Conservation (phyloP, 768 basidiomycete species). For the Tricholoma bakamatsutake region DNA sequence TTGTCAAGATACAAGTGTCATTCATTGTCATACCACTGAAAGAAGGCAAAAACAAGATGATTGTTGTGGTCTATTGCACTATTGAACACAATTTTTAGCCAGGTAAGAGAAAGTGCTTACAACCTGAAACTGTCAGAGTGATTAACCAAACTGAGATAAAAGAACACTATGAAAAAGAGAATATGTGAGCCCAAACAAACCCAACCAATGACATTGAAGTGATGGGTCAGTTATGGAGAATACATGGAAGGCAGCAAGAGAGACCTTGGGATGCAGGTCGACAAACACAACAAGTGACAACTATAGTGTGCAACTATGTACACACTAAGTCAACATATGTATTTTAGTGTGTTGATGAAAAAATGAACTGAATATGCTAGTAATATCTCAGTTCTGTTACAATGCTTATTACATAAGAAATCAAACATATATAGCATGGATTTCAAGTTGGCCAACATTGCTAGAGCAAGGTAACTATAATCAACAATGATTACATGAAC, state of each 20-base stretch:
- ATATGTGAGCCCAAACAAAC: not conserved
- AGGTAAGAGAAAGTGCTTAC: slow-evolving; percentile 2
- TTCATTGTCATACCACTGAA: slow-evolving; percentile 10
- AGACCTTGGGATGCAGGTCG: too few relatives aligned
- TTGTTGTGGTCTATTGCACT: slow-evolving; percentile 9
- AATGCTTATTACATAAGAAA: too few relatives aligned
- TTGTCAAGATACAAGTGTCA: slow-evolving; percentile 10
- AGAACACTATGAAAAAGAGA: not conserved
- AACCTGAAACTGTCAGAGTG: not conserved
- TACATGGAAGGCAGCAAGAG: not conserved
- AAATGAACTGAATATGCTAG: too few relatives aligned
- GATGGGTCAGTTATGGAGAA: not conserved
- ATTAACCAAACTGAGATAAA: not conserved
- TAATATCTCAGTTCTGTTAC: too few relatives aligned
- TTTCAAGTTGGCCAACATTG: too few relatives aligned
- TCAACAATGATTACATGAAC: too few relatives aligned
- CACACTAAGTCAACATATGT: too few relatives aligned
- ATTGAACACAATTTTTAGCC: slow-evolving; percentile 6
- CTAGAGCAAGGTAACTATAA: too few relatives aligned
- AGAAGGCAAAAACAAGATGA: slow-evolving; percentile 9
- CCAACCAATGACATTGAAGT: not conserved
- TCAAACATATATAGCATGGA: too few relatives aligned
- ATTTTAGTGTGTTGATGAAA: too few relatives aligned
- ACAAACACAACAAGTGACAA: too few relatives aligned
- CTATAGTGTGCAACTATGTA: too few relatives aligned